Conservation (phyloP, 1,284 basidiomycete species). For the Schizopora paradoxa region DNA sequence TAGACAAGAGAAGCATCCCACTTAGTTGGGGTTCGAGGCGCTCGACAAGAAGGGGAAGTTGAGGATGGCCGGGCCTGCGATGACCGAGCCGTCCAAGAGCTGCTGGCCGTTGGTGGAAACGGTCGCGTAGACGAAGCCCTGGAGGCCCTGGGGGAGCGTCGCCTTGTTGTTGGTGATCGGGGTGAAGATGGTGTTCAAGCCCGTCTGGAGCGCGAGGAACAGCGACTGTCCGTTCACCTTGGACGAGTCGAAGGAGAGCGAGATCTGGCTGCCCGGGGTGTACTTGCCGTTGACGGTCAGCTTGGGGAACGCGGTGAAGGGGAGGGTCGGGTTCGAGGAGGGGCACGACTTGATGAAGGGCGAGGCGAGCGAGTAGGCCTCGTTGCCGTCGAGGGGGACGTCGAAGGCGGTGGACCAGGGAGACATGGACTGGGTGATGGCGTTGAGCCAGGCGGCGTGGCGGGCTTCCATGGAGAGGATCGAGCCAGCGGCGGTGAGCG, state of each 20-base stretch:
- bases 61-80: conserved; percentile 34
- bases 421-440: conserved; percentile 40
- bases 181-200: conserved; percentile 31
- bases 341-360: conserved; percentile 36
- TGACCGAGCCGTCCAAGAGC: conserved; percentile 26
- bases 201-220: conserved; percentile 37
- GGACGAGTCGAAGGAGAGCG: conserved; percentile 28
- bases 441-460: conserved; percentile 47
- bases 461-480: conserved; percentile 42
- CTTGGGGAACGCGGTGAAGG: conserved; percentile 36
- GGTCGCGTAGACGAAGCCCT: conserved; percentile 23
- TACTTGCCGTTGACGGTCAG: conserved; percentile 27
- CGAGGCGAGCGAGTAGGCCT: conserved; percentile 25
- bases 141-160: conserved; percentile 22
- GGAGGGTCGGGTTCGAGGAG: conserved; percentile 29
- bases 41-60: conserved; percentile 14
- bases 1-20: too few species aligned
- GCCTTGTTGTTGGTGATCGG: conserved; percentile 29
- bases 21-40: too few species aligned
- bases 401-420: conserved; percentile 53
- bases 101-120: conserved; percentile 17
- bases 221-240: conserved; percentile 24
- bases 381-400: conserved; percentile 31
- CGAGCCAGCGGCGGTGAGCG: conserved; percentile 34
- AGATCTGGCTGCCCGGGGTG: conserved; percentile 24